A percentile compares a stretch with the other conserved stretches of the same genome.
These are phyloP conservation scores for Russula foetens DNA, from an alignment of 768 basidiomycete genomes.

Conservation along the genomic window DNA sequence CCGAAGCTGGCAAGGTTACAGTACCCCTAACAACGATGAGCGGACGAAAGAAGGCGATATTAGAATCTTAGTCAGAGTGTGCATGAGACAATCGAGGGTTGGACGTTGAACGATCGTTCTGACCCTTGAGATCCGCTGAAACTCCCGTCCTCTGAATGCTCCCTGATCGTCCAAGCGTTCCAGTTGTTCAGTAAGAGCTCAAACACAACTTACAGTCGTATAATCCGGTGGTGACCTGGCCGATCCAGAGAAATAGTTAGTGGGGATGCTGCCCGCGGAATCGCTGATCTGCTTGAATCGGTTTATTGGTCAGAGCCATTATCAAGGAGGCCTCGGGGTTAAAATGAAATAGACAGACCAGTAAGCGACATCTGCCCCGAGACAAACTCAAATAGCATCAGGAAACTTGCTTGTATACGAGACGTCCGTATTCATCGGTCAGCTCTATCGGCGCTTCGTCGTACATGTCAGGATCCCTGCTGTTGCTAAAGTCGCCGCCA, in stretches of 20 bases:
- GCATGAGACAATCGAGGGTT: neutral
- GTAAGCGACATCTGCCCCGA: too few relatives aligned
- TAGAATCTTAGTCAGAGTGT: slow-evolving; percentile 2
- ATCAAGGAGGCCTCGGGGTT: neutral
- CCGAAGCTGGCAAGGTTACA: too few relatives aligned
- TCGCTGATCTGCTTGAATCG: neutral
- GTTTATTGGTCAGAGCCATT: neutral
- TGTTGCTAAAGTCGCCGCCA: too few relatives aligned
- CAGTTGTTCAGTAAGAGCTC: neutral
- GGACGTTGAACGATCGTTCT: slow-evolving; percentile 3
- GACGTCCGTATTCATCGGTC: too few relatives aligned
- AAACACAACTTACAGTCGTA: slow-evolving; percentile 4
- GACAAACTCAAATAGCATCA: too few relatives aligned
- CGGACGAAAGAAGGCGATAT: neutral
- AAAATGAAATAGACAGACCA: neutral
- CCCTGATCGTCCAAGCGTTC: too few relatives aligned
- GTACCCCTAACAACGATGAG: slow-evolving; percentile 3
- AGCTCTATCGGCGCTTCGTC: too few relatives aligned
- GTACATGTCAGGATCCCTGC: neutral
- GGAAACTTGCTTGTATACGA: too few relatives aligned
- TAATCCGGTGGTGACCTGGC: slow-evolving; percentile 6
- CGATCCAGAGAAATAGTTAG: too few relatives aligned
- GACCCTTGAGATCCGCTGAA: too few relatives aligned
- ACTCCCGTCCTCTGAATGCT: too few relatives aligned
- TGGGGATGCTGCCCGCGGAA: too few relatives aligned